Conservation (phyloP, 495 filamentous ascomycete species). For the Alectoria sarmentosa region DNA sequence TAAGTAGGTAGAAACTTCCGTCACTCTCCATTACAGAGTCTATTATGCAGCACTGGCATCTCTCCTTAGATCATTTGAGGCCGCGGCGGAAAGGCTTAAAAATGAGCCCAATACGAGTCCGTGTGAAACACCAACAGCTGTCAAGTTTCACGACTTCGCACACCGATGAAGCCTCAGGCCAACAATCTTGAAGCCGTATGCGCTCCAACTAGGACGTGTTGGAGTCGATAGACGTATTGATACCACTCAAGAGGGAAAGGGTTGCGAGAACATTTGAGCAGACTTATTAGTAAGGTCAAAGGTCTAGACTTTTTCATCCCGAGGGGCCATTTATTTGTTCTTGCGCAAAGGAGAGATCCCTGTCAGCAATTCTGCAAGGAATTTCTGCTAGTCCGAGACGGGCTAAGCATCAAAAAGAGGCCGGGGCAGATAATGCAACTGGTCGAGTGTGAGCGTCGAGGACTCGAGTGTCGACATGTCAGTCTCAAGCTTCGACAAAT, state of each 20-base stretch:
- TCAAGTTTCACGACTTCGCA: background rate
- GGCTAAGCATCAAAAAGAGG: background rate
- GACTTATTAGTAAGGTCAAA: background rate
- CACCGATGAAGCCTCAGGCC: background rate
- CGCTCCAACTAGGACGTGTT: background rate
- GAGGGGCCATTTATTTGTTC: background rate
- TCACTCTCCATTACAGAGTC: background rate
- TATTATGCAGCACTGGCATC: too few species aligned
- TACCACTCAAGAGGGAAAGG: background rate
- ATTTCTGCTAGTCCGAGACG: background rate
- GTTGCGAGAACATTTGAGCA: background rate
- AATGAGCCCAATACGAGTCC: background rate
- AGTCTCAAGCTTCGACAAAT: background rate
- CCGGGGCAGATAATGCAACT: background rate
- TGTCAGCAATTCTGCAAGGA: conserved; percentile 1
- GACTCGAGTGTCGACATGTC: too few species aligned
- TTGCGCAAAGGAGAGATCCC: conserved; percentile 4
- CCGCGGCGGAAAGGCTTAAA: background rate
- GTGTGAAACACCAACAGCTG: background rate
- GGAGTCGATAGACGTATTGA: background rate
- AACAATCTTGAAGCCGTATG: background rate
- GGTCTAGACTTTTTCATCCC: conserved; percentile 2
- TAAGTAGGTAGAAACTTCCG: background rate
- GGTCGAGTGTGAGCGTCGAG: too few species aligned
- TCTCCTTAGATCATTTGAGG: background rate